Evolutionary conservation across 2,329 filamentous ascomycete species (phyloP).

Genomic region (Monosporascus sp.): DNA sequence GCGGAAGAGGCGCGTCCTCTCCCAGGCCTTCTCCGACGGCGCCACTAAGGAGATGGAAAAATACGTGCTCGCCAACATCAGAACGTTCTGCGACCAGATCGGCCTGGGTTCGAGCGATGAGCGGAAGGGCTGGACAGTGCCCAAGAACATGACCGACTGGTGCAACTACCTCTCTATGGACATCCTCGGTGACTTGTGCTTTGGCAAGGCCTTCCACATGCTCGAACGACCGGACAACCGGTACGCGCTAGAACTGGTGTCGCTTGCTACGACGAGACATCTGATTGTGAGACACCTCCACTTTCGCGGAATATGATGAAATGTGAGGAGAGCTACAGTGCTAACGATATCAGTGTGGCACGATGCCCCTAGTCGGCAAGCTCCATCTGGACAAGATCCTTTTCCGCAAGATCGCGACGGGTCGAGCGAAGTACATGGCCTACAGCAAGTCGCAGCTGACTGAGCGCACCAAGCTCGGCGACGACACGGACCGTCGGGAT

Average conservation of each 20-base stretch:
- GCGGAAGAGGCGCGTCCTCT: conserved; percentile 65
- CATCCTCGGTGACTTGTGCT: conserved; percentile 56
- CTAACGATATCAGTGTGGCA: conserved; percentile 51
- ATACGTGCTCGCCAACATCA: conserved; percentile 60
- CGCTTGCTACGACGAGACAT: conserved; percentile 63
- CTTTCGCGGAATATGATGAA: no score
- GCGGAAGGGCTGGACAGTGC: conserved; percentile 51
- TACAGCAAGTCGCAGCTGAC: conserved; percentile 65
- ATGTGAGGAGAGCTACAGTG: no score
- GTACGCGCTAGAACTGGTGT: conserved; percentile 63
- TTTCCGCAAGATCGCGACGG: conserved; percentile 61
- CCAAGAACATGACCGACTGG: conserved; percentile 60
- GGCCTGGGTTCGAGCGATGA: conserved; percentile 37
- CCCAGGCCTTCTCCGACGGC: conserved; percentile 65
- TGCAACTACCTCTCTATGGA: conserved; percentile 60
- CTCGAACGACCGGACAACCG: conserved; percentile 55
- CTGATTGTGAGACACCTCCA: conserved; percentile 51
- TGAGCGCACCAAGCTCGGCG: conserved; percentile 61
- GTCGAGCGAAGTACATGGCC: conserved; percentile 64
- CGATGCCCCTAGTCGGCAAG: conserved; percentile 64
- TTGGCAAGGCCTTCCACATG: conserved; percentile 60
- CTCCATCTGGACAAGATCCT: conserved; percentile 64
- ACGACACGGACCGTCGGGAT: conserved; percentile 63
- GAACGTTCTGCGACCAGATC: conserved; percentile 60
- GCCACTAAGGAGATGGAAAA: conserved; percentile 65